A percentile compares a stretch with the other conserved stretches of the same genome.
Conservation (phyloP, 1,284 basidiomycete genomes). For the Trametes polyzona region DNA sequence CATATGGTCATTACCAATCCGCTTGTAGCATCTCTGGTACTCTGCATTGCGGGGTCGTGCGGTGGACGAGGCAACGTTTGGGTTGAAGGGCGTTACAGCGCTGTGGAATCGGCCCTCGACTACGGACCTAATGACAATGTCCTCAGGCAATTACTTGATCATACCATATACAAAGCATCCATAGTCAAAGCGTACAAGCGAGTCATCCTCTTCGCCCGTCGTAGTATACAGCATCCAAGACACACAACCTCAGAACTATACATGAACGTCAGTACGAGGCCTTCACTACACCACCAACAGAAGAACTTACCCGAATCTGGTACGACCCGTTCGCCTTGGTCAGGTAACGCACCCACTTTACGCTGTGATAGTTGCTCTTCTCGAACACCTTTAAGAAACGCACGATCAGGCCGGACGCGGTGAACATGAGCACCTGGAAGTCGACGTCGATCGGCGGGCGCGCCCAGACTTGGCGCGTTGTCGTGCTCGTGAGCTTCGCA, state of each 20-base stretch:
- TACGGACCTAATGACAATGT: not conserved
- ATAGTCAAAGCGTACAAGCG: slow-evolving; percentile 1
- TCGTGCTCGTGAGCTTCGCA: slow-evolving; percentile 85
- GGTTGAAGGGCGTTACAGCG: no score
- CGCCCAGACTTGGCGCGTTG: slow-evolving; percentile 93
- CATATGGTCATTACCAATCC: not conserved
- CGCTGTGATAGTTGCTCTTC: slow-evolving; percentile 90
- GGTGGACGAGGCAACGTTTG: no score
- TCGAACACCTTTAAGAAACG: slow-evolving; percentile 99
- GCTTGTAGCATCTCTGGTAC: not conserved
- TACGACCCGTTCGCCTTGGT: slow-evolving; percentile 88
- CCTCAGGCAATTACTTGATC: not conserved
- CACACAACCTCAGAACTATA: slow-evolving; percentile 23
- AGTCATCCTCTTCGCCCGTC: not conserved
- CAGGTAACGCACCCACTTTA: slow-evolving; percentile 92
- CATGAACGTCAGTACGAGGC: not conserved
- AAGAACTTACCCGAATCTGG: slow-evolving; percentile 70
- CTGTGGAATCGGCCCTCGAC: no score
- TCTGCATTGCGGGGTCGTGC: not conserved
- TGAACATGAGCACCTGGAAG: slow-evolving; percentile 99
- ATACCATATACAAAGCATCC: slow-evolving; percentile 1
- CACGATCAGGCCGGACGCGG: slow-evolving; percentile 93
- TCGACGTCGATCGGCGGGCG: slow-evolving; percentile 97
- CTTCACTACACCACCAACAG: not conserved
- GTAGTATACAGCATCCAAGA: not conserved